A percentile compares a stretch with the other conserved stretches of the same genome.
These are phyloP conservation scores for Trichosporon asahii DNA, from an alignment of 1,284 basidiomycete species.

Conservation along the genomic window DNA sequence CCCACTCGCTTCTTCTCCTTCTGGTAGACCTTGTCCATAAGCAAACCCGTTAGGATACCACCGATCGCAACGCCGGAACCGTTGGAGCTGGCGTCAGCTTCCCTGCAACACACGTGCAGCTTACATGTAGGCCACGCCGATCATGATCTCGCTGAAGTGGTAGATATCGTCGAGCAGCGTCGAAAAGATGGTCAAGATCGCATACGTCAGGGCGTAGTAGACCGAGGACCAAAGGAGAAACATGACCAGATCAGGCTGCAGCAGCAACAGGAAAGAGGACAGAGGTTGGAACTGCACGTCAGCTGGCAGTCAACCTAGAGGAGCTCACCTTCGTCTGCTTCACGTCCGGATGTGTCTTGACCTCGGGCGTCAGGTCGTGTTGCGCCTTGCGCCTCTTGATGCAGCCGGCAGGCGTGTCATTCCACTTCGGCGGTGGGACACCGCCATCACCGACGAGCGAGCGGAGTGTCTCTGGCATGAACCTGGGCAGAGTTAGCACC, in stretches of 20 bases:
- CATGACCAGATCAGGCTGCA: constrained; percentile 37
- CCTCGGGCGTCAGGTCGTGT: neutral
- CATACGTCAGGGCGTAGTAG: constrained; percentile 42
- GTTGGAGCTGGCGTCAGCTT: constrained; percentile 30
- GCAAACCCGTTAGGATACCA: constrained; percentile 31
- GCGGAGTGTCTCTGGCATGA: constrained; percentile 44
- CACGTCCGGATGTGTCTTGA: neutral
- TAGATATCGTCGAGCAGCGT: constrained; percentile 37
- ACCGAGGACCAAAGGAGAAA: constrained; percentile 37
- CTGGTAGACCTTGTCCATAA: constrained; percentile 39
- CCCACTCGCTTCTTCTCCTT: constrained; percentile 34
- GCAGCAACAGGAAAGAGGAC: constrained; percentile 33
- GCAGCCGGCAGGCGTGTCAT: constrained; percentile 32
- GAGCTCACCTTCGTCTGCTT: neutral
- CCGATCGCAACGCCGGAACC: constrained; percentile 37
- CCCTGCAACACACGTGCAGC: constrained; percentile 14
- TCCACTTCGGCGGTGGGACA: constrained; percentile 32
- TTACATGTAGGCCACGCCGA: constrained; percentile 44
- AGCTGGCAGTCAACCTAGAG: neutral
- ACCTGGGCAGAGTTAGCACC: constrained; percentile 16
- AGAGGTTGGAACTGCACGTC: constrained; percentile 34
- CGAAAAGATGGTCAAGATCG: constrained; percentile 41
- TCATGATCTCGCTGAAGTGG: constrained; percentile 33
- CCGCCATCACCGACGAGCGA: constrained; percentile 41
- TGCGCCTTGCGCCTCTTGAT: constrained; percentile 27